Evolutionary conservation across 78 protist genomes (phyloP).

Genomic region (Chrysochromulina parva): DNA sequence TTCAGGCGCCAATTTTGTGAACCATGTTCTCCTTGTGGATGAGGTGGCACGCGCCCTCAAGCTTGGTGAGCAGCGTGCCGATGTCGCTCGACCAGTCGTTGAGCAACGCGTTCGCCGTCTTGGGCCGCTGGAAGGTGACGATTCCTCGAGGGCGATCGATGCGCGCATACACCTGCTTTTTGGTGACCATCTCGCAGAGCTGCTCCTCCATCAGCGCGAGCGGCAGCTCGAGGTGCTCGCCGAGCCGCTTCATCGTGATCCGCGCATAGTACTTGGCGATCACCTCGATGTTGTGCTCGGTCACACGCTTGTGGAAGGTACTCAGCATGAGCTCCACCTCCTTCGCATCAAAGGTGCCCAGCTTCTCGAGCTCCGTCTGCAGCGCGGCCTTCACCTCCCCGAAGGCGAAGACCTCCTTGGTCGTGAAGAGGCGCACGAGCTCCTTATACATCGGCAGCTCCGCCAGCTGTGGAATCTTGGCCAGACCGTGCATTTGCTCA

Average conservation of each 20-base stretch:
- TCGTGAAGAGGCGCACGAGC: conserved; percentile 39
- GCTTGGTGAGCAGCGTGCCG: conserved; percentile 54
- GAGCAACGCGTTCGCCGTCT: conserved; percentile 59
- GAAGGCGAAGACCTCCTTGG: conserved; percentile 21
- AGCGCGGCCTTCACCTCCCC: background rate
- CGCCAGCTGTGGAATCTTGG: conserved; percentile 46
- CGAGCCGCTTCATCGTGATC: too few species aligned
- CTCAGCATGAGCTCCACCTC: conserved; percentile 38
- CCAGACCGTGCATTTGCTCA: conserved; percentile 60
- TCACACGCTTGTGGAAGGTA: conserved; percentile 54
- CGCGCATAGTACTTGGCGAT: conserved; percentile 24
- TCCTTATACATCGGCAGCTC: conserved; percentile 44
- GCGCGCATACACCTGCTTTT: conserved; percentile 62
- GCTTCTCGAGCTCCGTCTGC: background rate
- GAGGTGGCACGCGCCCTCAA: conserved; percentile 77
- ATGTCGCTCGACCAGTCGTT: conserved; percentile 72
- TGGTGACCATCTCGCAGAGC: conserved; percentile 60
- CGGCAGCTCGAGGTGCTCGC: too few species aligned
- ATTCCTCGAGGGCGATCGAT: conserved; percentile 76
- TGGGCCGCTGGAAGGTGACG: conserved; percentile 39
- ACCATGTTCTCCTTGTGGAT: conserved; percentile 67
- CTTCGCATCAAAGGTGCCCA: background rate
- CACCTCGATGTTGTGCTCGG: conserved; percentile 73
- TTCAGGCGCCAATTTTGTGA: background rate
- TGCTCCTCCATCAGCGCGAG: conserved; percentile 49